Evolutionary conservation across 2,329 filamentous ascomycete species (phyloP).

Genomic region (Phoma sp.): DNA sequence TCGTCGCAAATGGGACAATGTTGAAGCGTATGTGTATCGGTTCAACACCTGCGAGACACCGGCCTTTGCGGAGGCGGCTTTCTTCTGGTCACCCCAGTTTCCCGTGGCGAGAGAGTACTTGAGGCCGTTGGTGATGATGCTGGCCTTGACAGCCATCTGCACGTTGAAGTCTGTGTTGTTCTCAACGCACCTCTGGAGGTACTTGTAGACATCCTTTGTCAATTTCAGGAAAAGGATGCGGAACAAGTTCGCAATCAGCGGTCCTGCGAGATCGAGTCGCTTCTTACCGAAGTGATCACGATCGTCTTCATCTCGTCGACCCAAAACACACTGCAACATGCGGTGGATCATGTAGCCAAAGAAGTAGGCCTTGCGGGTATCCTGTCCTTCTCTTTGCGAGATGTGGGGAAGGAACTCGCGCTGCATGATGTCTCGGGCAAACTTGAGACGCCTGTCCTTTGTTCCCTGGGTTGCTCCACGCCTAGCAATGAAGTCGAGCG

Average conservation of each 20-base stretch:
- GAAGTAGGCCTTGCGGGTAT: constrained; percentile 97
- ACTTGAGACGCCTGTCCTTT: constrained; percentile 88
- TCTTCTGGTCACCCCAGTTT: constrained; percentile 99
- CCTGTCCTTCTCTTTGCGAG: constrained; percentile 90
- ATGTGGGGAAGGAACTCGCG: constrained; percentile 98
- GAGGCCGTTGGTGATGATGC: constrained; percentile 88
- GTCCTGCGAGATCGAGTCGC: constrained; percentile 92
- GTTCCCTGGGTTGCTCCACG: constrained; percentile 79
- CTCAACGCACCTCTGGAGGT: constrained; percentile 92
- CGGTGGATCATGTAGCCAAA: constrained; percentile 99
- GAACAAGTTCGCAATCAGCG: constrained; percentile 95
- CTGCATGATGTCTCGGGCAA: constrained; percentile 92
- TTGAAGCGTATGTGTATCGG: constrained; percentile 96
- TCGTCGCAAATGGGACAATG: constrained; percentile 91
- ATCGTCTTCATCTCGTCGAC: constrained; percentile 92
- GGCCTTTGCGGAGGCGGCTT: constrained; percentile 90
- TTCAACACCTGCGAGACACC: constrained; percentile 98
- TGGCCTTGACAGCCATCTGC: constrained; percentile 87
- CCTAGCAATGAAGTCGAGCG: constrained; percentile 94
- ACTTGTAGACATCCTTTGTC: constrained; percentile 87
- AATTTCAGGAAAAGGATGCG: constrained; percentile 89
- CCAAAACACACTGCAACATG: constrained; percentile 89
- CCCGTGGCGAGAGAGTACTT: constrained; percentile 97
- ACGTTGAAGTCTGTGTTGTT: constrained; percentile 88
- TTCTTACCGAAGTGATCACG: constrained; percentile 99